phyloP scores from a whole-genome alignment of 345 rosid species.

The Euphorbia pulcherrima region DNA sequence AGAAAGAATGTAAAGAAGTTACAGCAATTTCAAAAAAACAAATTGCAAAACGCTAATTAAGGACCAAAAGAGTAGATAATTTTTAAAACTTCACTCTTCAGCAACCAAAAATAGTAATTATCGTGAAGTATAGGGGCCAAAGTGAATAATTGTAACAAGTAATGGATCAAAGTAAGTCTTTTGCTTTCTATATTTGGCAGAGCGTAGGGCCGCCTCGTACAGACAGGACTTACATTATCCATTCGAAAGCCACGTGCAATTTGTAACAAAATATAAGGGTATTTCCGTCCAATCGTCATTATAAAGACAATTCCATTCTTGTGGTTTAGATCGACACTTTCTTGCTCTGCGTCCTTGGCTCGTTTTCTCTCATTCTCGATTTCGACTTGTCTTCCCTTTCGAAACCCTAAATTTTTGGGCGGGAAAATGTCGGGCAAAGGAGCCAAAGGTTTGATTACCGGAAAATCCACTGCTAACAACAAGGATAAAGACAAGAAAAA shows the following conservation, averaged over 20 bases:
- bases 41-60: no score
- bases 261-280: not conserved
- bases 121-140: no score
- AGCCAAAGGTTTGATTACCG: slow-evolving; percentile 29
- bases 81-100: no score
- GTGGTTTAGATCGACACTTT: not conserved
- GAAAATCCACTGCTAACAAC: slow-evolving; percentile 19
- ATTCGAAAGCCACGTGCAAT: slow-evolving; percentile 1
- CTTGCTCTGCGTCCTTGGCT: not conserved
- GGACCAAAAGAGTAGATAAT: no score
- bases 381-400: not conserved
- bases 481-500: slow-evolving; percentile 35
- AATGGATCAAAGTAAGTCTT: no score
- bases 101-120: no score
- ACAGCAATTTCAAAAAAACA: no score
- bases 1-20: no score
- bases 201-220: not conserved
- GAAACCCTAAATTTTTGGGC: slow-evolving; percentile 12
- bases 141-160: not conserved
- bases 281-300: not conserved
- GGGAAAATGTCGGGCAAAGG: slow-evolving; percentile 35
- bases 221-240: not conserved
- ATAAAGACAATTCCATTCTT: not conserved
- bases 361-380: not conserved
- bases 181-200: no score